Evolutionary conservation across 2,329 filamentous ascomycete genomes (phyloP).

Genomic region (Phialocephala sp.): DNA sequence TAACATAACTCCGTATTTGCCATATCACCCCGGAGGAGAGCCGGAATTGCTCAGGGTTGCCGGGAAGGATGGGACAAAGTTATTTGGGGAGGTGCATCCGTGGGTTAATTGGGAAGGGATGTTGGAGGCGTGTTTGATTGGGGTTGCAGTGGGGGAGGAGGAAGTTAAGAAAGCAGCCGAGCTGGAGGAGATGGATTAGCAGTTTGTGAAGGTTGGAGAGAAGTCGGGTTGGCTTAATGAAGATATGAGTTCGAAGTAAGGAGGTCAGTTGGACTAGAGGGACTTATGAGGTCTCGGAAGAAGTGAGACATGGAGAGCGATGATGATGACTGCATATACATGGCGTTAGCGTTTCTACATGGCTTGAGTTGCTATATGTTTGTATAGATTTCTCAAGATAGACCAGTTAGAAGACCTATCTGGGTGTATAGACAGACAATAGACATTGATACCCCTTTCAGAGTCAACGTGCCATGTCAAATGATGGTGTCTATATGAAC

Average conservation of each 20-base stretch:
- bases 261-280: neutral
- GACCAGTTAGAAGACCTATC: conserved; percentile 5
- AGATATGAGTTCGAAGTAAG: neutral
- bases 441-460: conserved; percentile 26
- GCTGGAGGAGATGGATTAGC: conserved; percentile 68
- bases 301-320: neutral
- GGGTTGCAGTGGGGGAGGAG: conserved; percentile 65
- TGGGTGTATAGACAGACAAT: conserved; percentile 1
- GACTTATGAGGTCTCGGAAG: neutral
- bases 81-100: conserved; percentile 71
- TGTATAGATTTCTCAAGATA: neutral
- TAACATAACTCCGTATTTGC: conserved; percentile 87
- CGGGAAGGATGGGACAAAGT: conserved; percentile 63
- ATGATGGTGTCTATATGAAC: neutral
- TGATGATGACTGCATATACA: neutral
- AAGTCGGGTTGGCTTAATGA: neutral
- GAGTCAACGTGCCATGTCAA: neutral
- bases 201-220: neutral
- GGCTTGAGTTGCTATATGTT: neutral
- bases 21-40: conserved; percentile 88
- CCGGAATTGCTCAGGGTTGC: conserved; percentile 72
- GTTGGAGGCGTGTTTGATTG: conserved; percentile 67
- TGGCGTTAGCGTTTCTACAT: neutral
- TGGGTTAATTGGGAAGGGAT: conserved; percentile 78
- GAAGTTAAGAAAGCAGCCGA: conserved; percentile 44